Base-by-base conservation (phyloP, 768 basidiomycete species). In the Kwoniella heveanensis region DNA sequence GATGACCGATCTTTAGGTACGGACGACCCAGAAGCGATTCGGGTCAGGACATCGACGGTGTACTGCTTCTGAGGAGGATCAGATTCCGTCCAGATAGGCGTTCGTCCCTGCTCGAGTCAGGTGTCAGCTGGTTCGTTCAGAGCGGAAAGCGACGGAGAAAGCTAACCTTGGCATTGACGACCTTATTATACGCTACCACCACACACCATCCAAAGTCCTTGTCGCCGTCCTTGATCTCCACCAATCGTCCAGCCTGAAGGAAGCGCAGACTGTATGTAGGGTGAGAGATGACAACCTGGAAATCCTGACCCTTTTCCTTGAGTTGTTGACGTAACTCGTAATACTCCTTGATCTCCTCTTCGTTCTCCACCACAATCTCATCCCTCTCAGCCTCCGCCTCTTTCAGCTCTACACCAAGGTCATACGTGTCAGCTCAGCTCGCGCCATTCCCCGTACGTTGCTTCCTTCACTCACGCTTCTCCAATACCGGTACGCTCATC, bases 201-300 rank as follows among this genome's bases (percentile, higher is more conserved):
- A 92, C 86, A 39, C 95, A 95, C 96, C 96, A 98, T 10, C 95
- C 95, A 79, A 95, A 98, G 80, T 99, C 90, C 15, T 88, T 82
- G 39, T 89, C 88, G 66, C 88, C 86, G 77, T 96, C 85, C 76
- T 90, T 90, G 71, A 99, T 85, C 74, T 90, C 90, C 52, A 98
- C 90, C n/a, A 98, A 83, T 2, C 96, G 88, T 29, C 96, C 96
- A 22, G 88, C 84, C 73, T 96, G 90, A 12, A 99, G 83, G 85
- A 97, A 98, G 0, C 94, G 93, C 25, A 98, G 80, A n/a, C 89
- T 86, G 80, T 98, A 98, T 1, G 87, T 89, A 2, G 96, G 96
- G 75, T 98, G 96, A 0, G 92, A 95, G 76, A 97, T 86, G 66
- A 98, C 92, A 53, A 90, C 88, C 50, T 88, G 85, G 80, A 97